Percentiles rank a stretch among this genome's conserved stretches.
These are phyloP conservation scores for Neurospora tetrasperma DNA, from an alignment of 495 filamentous ascomycete genomes.

Conservation along the genomic window DNA sequence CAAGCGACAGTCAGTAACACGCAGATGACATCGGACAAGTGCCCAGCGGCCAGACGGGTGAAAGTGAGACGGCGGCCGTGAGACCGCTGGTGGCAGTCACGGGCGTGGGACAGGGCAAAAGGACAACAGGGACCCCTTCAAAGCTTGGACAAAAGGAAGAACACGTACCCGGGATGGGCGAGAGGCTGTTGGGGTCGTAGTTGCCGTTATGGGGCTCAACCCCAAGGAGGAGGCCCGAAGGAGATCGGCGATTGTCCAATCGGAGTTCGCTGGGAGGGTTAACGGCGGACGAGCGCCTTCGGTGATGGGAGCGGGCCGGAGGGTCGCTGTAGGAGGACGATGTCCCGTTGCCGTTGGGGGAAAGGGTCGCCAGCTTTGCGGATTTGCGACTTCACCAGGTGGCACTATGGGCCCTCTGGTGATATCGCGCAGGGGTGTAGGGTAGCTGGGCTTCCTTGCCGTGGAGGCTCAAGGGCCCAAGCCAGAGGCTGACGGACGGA, in stretches of 20 bases:
- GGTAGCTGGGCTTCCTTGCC: neutral
- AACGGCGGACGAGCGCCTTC: conserved; percentile 28
- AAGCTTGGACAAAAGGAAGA: neutral
- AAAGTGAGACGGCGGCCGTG: neutral
- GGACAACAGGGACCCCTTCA: neutral
- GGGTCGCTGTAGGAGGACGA: conserved; percentile 35
- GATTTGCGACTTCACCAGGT: conserved; percentile 7
- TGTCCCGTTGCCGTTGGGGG: conserved; percentile 23
- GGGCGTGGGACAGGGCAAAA: neutral
- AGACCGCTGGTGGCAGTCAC: neutral
- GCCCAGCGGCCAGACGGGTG: neutral
- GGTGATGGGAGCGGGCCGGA: conserved; percentile 29
- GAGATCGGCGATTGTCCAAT: conserved; percentile 22
- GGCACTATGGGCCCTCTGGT: conserved; percentile 5
- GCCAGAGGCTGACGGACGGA: neutral
- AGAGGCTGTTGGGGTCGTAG: conserved; percentile 27
- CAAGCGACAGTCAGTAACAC: conserved; percentile 7
- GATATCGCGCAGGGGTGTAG: conserved; percentile 1
- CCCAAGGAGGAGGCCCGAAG: conserved; percentile 26
- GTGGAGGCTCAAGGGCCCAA: neutral
- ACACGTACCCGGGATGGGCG: conserved; percentile 35
- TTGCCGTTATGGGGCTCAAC: conserved; percentile 30
- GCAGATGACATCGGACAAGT: conserved; percentile 3
- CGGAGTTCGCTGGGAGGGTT: conserved; percentile 16
- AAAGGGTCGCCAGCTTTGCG: conserved; percentile 31